A percentile compares a stretch with the other conserved stretches of the same genome.
Conservation (phyloP, 305 asterid genomes). For the Rubia balearica region DNA sequence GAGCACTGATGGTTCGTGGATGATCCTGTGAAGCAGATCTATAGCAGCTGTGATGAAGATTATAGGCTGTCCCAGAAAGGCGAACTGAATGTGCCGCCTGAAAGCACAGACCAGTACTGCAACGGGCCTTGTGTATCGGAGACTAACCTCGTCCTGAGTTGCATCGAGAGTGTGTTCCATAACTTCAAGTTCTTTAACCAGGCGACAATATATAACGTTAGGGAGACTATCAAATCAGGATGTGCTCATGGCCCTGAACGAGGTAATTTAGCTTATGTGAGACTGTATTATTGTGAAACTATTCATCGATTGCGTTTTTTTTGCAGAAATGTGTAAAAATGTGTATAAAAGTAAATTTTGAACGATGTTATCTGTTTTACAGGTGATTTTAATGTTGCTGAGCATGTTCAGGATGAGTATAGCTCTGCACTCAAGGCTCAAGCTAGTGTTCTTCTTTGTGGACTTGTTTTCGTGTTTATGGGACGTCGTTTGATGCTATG, state of each 20-base stretch:
- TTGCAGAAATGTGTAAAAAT: neutral
- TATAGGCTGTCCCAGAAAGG: constrained; percentile 57
- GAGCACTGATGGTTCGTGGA: neutral
- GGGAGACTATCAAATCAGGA: constrained; percentile 51
- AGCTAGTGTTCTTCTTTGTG: constrained; percentile 21
- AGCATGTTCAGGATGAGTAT: constrained; percentile 35
- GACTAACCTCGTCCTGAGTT: constrained; percentile 57
- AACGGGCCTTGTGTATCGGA: constrained; percentile 62
- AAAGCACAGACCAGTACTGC: constrained; percentile 53
- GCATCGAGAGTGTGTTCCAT: constrained; percentile 36
- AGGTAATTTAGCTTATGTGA: constrained; percentile 29
- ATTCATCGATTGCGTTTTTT: neutral
- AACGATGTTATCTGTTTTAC: constrained; percentile 9
- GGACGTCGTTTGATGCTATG: constrained; percentile 18
- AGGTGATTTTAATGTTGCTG: constrained; percentile 64
- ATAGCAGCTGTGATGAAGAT: constrained; percentile 52
- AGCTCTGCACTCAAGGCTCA: constrained; percentile 24
- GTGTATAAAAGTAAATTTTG: neutral
- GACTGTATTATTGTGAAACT: neutral
- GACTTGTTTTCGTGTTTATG: constrained; percentile 23
- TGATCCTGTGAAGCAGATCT: constrained; percentile 42
- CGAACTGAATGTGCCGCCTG: constrained; percentile 57
- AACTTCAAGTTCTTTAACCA: constrained; percentile 47
- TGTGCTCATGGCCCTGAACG: constrained; percentile 67
- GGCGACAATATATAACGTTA: constrained; percentile 46